Evolutionary conservation across 805 yeast species (phyloP).

Genomic region (Lachancea mirantina): DNA sequence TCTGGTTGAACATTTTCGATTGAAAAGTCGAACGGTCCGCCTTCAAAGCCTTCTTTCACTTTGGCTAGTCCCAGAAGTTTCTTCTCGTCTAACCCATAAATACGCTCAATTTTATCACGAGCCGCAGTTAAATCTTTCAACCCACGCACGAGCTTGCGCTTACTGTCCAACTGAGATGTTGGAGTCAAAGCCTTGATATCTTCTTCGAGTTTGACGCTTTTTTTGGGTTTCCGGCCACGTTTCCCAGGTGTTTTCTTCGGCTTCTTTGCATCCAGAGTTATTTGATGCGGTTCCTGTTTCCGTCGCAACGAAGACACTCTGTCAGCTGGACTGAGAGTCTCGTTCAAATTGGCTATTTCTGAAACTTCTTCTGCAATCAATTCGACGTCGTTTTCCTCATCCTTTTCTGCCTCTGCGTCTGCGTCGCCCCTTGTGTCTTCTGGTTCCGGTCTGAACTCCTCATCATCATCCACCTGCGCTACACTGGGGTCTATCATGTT

Average conservation of each 20-base stretch:
- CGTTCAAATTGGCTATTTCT: too few species aligned
- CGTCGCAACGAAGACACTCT: too few species aligned
- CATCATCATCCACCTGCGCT: slow-evolving; percentile 4
- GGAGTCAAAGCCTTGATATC: slow-evolving; percentile 25
- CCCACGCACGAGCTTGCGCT: slow-evolving; percentile 21
- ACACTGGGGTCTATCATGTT: slow-evolving; percentile 7
- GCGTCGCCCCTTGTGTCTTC: too few species aligned
- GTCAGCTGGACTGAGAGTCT: too few species aligned
- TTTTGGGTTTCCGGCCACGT: slow-evolving; percentile 7
- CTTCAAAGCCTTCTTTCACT: slow-evolving; percentile 46
- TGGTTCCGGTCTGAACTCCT: slow-evolving; percentile 5
- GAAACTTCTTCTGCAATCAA: neutral
- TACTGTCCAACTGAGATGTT: slow-evolving; percentile 16
- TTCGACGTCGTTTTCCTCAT: neutral
- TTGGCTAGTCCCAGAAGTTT: slow-evolving; percentile 37
- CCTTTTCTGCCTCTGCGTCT: neutral
- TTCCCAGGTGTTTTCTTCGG: slow-evolving; percentile 1
- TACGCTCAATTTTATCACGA: slow-evolving; percentile 36
- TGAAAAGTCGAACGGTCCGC: slow-evolving; percentile 38
- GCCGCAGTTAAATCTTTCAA: slow-evolving; percentile 32
- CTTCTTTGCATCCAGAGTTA: neutral
- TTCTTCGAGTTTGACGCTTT: neutral
- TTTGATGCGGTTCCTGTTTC: neutral
- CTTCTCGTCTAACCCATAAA: slow-evolving; percentile 45
- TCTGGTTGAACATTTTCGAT: slow-evolving; percentile 23